Evolutionary conservation across 1,284 basidiomycete genomes (phyloP), one percentile per base, ranked within the genome.

Genomic region (Naganishia albida): DNA sequence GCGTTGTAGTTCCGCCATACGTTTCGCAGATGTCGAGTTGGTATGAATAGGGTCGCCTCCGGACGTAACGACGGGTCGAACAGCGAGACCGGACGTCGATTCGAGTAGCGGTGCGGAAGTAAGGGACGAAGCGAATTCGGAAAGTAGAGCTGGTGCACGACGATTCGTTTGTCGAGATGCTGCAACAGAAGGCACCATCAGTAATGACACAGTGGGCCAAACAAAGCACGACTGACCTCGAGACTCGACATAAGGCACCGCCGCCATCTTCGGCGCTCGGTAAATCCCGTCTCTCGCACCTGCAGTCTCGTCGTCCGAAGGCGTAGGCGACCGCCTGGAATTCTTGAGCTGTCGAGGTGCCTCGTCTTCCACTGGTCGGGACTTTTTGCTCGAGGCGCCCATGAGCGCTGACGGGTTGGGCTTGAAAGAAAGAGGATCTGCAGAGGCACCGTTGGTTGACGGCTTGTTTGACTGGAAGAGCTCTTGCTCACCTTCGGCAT

Each of bases 241-340:
- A 3, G 82, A 81, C 70, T 93, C 91, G 49, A 83, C 85, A 80
- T 98, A 99, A 0, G 93, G 92, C 77, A 95, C 85, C 0, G 95
- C 91, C 0, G 93, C 95, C 28, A 99, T 80, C 70, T 91, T 89
- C 0, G 96, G 95, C 7, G 95, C 93, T 34, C 87, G 88, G 77
- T 99, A 99, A 53, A 97, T 85, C 0, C 84, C 87, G 49, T 83
- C 72, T 7, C 65, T 46, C 7, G 74, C 72, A 8, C 65, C 72
- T 1, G 75, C 75, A 39, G 77, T 75, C 56, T 79, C 79, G 13
- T 72, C 77, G 26, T 65, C 70, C 7, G 69, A 69, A 12, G 63
- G 12, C 59, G 69, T 64, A 34, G 43, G 26, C 20, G 64, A 57
- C n/a, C 60, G 43, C 38, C 65, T 48, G 10, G 56, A 50, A 28